phyloP scores from a whole-genome alignment of 768 basidiomycete genomes.

The Paxillus rubicundulus region DNA sequence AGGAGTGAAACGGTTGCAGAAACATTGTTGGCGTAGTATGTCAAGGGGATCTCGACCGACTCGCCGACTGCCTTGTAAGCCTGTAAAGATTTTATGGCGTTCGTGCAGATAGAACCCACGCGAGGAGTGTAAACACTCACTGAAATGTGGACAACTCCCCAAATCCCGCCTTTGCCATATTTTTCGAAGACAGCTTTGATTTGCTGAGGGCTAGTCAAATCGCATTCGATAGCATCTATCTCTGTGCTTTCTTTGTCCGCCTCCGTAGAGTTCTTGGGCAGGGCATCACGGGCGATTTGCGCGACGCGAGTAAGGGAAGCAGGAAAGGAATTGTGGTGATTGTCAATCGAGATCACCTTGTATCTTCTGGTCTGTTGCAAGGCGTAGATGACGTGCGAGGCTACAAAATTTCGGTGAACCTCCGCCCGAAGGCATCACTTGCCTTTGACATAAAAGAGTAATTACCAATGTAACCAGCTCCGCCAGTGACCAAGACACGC shows the following conservation, averaged over 20 bases:
- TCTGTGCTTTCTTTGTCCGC: constrained; percentile 68
- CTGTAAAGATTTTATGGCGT: constrained; percentile 36
- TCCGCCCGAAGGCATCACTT: constrained; percentile 1
- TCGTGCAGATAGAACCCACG: neutral
- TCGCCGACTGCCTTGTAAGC: constrained; percentile 99
- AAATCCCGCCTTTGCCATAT: constrained; percentile 88
- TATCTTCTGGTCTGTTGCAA: constrained; percentile 85
- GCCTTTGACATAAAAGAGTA: neutral
- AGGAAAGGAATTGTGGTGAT: constrained; percentile 88
- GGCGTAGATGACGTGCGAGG: constrained; percentile 89
- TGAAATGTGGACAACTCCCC: constrained; percentile 96
- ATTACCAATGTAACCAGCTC: constrained; percentile 87
- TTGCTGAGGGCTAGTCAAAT: constrained; percentile 71
- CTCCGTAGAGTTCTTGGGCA: constrained; percentile 63
- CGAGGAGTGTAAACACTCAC: constrained; percentile 44
- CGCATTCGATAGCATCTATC: constrained; percentile 67
- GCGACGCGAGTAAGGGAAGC: constrained; percentile 72
- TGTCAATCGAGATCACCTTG: constrained; percentile 94
- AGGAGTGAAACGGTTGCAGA: constrained; percentile 81
- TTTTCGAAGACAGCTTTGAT: constrained; percentile 77
- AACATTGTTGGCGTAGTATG: constrained; percentile 95
- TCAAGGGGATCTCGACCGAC: constrained; percentile 87
- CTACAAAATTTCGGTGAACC: constrained; percentile 40
- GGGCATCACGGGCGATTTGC: constrained; percentile 72
- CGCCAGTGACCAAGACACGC: constrained; percentile 73